These are phyloP conservation scores for Fusarium sp. DNA, from an alignment of 2,329 filamentous ascomycete genomes.

Conservation along the genomic window DNA sequence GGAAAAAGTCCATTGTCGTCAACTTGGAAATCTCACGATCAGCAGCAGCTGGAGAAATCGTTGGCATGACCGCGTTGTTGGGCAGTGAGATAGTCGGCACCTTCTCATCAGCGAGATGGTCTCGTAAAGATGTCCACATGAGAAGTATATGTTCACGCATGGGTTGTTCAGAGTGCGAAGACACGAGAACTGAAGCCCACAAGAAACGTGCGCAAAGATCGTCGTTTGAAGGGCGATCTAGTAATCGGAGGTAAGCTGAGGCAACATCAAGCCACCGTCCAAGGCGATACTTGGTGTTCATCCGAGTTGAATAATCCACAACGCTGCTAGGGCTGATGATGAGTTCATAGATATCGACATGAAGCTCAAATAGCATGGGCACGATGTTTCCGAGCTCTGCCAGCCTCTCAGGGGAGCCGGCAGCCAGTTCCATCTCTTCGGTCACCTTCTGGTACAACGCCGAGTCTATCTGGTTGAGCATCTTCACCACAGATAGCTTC, in stretches of 20 bases:
- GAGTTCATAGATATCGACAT: slow-evolving; percentile 69
- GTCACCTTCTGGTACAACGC: slow-evolving; percentile 61
- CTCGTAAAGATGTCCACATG: slow-evolving; percentile 69
- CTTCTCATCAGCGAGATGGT: slow-evolving; percentile 58
- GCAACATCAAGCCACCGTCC: slow-evolving; percentile 64
- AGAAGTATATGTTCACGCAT: slow-evolving; percentile 67
- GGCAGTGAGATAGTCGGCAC: slow-evolving; percentile 68
- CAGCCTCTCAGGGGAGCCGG: slow-evolving; percentile 42
- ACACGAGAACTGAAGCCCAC: slow-evolving; percentile 67
- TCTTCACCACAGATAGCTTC: slow-evolving; percentile 67
- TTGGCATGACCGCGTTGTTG: slow-evolving; percentile 90
- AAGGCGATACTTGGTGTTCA: slow-evolving; percentile 62
- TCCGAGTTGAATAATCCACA: slow-evolving; percentile 60
- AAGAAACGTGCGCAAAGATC: slow-evolving; percentile 63
- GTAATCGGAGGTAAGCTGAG: slow-evolving; percentile 56
- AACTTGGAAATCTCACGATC: slow-evolving; percentile 92
- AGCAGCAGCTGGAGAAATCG: slow-evolving; percentile 83
- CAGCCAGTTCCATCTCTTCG: slow-evolving; percentile 53
- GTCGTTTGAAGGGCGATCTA: slow-evolving; percentile 50
- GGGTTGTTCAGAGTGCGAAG: slow-evolving; percentile 63
- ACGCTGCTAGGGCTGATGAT: slow-evolving; percentile 67
- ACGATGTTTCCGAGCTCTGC: slow-evolving; percentile 57
- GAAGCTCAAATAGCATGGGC: slow-evolving; percentile 71
- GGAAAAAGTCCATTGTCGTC: slow-evolving; percentile 96
- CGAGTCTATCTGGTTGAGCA: slow-evolving; percentile 65